Conservation (phyloP, 1,284 basidiomycete species). For the Gomphus sp. region DNA sequence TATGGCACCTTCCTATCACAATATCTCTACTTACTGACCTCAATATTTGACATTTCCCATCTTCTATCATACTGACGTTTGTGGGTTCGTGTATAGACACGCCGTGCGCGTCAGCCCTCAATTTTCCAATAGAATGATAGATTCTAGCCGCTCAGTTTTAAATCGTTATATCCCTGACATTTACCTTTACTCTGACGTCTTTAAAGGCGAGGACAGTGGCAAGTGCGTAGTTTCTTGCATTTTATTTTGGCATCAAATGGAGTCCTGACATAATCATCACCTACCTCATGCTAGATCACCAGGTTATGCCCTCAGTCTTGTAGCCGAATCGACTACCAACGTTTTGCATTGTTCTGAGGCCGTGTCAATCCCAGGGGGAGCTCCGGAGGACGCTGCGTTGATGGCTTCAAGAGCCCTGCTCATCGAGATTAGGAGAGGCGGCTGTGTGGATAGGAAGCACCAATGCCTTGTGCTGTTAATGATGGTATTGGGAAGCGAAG, state of each 20-base stretch:
- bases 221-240: constrained; percentile 47
- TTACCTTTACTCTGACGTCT: constrained; percentile 97
- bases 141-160: constrained; percentile 82
- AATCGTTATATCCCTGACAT: constrained; percentile 98
- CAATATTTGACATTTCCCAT: not conserved
- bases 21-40: not conserved
- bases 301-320: constrained; percentile 86
- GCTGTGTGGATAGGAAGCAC: constrained; percentile 87
- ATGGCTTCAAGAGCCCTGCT: constrained; percentile 73
- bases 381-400: constrained; percentile 91
- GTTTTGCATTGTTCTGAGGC: constrained; percentile 86
- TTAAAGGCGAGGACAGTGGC: constrained; percentile 95
- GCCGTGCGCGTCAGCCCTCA: constrained; percentile 94
- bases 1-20: constrained; percentile 33
- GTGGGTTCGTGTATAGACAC: constrained; percentile 42
- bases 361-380: constrained; percentile 64
- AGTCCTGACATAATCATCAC: not conserved
- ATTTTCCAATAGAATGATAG: constrained; percentile 97
- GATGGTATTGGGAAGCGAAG: constrained; percentile 94
- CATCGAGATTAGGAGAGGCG: constrained; percentile 70
- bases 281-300: constrained; percentile 59
- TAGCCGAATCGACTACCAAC: constrained; percentile 89
- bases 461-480: constrained; percentile 83
- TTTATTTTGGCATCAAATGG: not conserved
- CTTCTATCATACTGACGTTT: not conserved